Conservation (phyloP, 305 asterid species). For the Withania somnifera region DNA sequence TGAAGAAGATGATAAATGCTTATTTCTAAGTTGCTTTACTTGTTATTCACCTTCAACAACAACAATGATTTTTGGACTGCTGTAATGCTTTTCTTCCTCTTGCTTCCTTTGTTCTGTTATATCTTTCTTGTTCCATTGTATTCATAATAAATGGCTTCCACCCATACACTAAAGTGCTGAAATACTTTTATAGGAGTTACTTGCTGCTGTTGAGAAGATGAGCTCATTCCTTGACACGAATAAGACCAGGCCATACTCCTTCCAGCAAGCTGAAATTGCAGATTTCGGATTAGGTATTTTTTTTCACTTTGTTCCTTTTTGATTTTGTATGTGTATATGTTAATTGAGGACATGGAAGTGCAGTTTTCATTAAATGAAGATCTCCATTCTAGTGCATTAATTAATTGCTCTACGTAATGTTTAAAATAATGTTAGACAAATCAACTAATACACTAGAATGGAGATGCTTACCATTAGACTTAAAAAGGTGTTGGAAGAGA, state of each 20-base stretch:
- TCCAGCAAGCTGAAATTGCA: slow-evolving; percentile 61
- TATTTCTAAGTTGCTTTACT: background rate
- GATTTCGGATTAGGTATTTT: slow-evolving; percentile 46
- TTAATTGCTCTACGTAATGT: background rate
- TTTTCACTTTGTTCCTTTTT: background rate
- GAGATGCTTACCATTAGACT: too few relatives aligned
- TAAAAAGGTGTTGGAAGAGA: too few relatives aligned
- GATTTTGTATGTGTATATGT: background rate
- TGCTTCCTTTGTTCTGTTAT: background rate
- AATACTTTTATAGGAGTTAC: slow-evolving; percentile 44
- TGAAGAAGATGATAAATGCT: background rate
- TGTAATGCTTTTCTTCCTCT: background rate
- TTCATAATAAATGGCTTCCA: background rate
- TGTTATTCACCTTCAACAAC: background rate
- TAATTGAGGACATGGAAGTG: background rate
- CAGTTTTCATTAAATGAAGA: background rate
- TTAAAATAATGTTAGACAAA: background rate
- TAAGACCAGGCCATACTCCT: slow-evolving; percentile 23
- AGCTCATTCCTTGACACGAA: slow-evolving; percentile 43
- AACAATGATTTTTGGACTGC: background rate
- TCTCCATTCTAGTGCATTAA: background rate
- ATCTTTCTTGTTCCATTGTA: background rate
- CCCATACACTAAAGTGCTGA: background rate
- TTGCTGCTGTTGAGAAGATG: slow-evolving; percentile 57
- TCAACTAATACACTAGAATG: background rate